Conservation (phyloP, 1,139 yeast genomes). For the Taphrina wiesneri region DNA sequence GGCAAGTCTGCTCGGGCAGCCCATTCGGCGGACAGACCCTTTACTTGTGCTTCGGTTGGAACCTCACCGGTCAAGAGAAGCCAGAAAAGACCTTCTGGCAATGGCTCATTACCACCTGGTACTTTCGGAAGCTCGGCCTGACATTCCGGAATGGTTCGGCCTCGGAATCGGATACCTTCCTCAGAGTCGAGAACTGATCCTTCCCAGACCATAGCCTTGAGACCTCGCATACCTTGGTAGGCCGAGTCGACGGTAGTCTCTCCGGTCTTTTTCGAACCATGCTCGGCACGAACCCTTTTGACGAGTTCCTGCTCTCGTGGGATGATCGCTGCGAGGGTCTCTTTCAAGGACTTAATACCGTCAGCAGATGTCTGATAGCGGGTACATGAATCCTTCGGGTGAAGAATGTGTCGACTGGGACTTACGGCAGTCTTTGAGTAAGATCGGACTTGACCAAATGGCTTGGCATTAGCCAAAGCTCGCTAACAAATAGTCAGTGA, state of each 20-base stretch:
- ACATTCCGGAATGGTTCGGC: conserved; percentile 93
- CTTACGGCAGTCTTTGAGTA: conserved; percentile 22
- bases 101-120: conserved; percentile 70
- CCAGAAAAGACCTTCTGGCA: conserved; percentile 69
- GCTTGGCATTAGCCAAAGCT: conserved; percentile 20
- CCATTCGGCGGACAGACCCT: conserved; percentile 56
- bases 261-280: conserved; percentile 84
- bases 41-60: conserved; percentile 59
- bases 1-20: conserved; percentile 62
- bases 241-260: conserved; percentile 95
- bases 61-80: conserved; percentile 62
- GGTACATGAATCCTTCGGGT: neutral
- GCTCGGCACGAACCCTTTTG: conserved; percentile 81
- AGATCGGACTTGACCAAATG: conserved; percentile 20
- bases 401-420: neutral
- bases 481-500: neutral
- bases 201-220: conserved; percentile 97
- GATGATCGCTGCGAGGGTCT: conserved; percentile 86
- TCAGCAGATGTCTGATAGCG: neutral
- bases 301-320: conserved; percentile 92
- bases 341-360: conserved; percentile 60
- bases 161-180: conserved; percentile 98
- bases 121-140: conserved; percentile 91
- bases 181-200: conserved; percentile 97
- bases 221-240: conserved; percentile 99